A percentile compares a stretch with the other conserved stretches of the same genome.
These are phyloP conservation scores for Nemania bipapillata DNA, from an alignment of 2,329 filamentous ascomycete genomes.

Conservation along the genomic window DNA sequence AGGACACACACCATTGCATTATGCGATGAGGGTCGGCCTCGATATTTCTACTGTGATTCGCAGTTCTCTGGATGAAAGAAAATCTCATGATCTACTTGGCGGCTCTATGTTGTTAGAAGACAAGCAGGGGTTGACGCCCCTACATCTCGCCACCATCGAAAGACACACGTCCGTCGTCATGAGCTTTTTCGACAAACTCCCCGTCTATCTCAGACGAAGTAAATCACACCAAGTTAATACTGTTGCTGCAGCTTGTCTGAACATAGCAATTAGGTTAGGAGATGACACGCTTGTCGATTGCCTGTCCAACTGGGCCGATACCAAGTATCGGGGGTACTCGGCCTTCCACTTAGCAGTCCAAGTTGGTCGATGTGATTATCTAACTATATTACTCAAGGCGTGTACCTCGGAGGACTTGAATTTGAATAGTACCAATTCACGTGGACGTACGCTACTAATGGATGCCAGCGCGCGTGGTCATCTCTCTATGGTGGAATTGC, in stretches of 20 bases:
- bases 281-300: slow-evolving; percentile 1
- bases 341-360: slow-evolving; percentile 7
- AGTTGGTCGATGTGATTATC: slow-evolving; percentile 13
- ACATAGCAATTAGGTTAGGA: slow-evolving; percentile 7
- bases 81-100: background rate
- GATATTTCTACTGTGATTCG: slow-evolving; percentile 11
- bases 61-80: background rate
- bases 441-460: slow-evolving; percentile 15
- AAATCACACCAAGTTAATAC: slow-evolving; percentile 4
- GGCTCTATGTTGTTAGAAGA: slow-evolving; percentile 10
- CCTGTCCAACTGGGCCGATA: slow-evolving; percentile 6
- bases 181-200: slow-evolving; percentile 14
- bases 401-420: background rate
- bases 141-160: slow-evolving; percentile 11
- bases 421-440: slow-evolving; percentile 3
- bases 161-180: slow-evolving; percentile 10
- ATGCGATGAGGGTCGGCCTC: slow-evolving; percentile 15
- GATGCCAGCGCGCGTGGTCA: slow-evolving; percentile 9
- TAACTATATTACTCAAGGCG: background rate
- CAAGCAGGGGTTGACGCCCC: slow-evolving; percentile 10
- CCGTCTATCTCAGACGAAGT: background rate
- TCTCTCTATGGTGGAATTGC: slow-evolving; percentile 1
- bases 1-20: slow-evolving; percentile 10
- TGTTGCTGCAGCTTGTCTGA: slow-evolving; percentile 7
- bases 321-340: slow-evolving; percentile 1